These are phyloP conservation scores for Amphibolis antarctica DNA, from an alignment of 106 monocot genomes.

Conservation along the genomic window DNA sequence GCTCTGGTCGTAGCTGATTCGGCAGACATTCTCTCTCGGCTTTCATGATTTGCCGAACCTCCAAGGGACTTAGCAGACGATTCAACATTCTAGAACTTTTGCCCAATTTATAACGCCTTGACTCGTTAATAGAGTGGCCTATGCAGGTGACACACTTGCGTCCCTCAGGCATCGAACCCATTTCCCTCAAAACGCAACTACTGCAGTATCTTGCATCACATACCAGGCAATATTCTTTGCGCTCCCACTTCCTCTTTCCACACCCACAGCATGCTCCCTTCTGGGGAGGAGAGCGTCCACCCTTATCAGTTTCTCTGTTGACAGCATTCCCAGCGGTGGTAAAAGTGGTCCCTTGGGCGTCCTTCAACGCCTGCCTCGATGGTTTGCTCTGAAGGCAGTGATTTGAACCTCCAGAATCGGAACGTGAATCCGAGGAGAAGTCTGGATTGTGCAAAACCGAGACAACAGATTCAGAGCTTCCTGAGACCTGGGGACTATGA, in stretches of 20 bases:
- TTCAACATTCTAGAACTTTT: slow-evolving; percentile 57
- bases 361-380: slow-evolving; percentile 6
- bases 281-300: slow-evolving; percentile 13
- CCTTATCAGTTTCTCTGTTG: slow-evolving; percentile 9
- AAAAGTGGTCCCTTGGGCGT: slow-evolving; percentile 23
- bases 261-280: slow-evolving; percentile 56
- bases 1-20: slow-evolving; percentile 80
- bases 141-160: slow-evolving; percentile 90
- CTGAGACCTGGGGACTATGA: slow-evolving; percentile 12
- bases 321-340: slow-evolving; percentile 27
- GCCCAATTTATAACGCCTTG: slow-evolving; percentile 56
- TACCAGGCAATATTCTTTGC: slow-evolving; percentile 73
- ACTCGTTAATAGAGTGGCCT: slow-evolving; percentile 65
- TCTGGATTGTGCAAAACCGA: slow-evolving; percentile 37
- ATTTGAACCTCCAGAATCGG: slow-evolving; percentile 18
- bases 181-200: slow-evolving; percentile 68
- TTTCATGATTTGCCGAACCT: slow-evolving; percentile 84
- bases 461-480: slow-evolving; percentile 38
- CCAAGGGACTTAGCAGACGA: slow-evolving; percentile 54
- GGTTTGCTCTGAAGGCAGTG: slow-evolving; percentile 1
- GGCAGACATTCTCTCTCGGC: slow-evolving; percentile 87
- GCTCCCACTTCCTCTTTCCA: slow-evolving; percentile 91
- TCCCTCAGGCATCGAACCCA: slow-evolving; percentile 99
- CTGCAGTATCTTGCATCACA: slow-evolving; percentile 72
- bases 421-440: slow-evolving; percentile 34